phyloP scores from a whole-genome alignment of 2,329 filamentous ascomycete genomes.

The Exserohilum turcica region DNA sequence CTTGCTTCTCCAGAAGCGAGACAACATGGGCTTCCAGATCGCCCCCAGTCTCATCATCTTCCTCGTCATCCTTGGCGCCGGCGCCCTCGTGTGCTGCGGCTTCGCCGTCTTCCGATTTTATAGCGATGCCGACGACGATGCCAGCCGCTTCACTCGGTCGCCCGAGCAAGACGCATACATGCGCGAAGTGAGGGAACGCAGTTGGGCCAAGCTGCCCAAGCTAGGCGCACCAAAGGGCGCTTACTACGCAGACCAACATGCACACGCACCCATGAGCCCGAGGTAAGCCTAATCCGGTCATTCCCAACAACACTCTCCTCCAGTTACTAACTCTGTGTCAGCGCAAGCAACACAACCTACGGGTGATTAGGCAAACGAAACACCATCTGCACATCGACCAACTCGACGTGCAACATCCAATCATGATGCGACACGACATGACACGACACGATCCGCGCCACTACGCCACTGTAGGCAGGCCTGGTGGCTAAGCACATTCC shows the following conservation, averaged over 20 bases:
- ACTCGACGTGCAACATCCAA: neutral
- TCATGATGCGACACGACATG: neutral
- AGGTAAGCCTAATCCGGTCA: constrained; percentile 12
- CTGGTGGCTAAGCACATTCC: neutral
- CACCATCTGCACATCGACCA: neutral
- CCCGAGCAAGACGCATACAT: constrained; percentile 43
- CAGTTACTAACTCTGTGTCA: constrained; percentile 7
- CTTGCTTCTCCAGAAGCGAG: constrained; percentile 28
- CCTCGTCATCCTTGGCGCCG: constrained; percentile 36
- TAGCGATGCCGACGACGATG: constrained; percentile 11
- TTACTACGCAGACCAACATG: constrained; percentile 10
- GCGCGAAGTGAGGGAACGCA: constrained; percentile 37
- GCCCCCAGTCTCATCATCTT: constrained; percentile 36
- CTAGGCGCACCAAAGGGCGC: constrained; percentile 4
- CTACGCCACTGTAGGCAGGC: neutral
- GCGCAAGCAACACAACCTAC: constrained; percentile 19
- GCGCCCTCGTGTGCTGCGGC: constrained; percentile 24
- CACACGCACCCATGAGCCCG: constrained; percentile 20
- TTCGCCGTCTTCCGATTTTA: constrained; percentile 32
- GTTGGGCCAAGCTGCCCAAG: constrained; percentile 23
- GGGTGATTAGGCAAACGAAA: constrained; percentile 12
- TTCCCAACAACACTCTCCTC: neutral
- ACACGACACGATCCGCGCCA: neutral
- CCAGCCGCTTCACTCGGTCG: constrained; percentile 14
- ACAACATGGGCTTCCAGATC: constrained; percentile 37